Percentiles rank a stretch among this genome's conserved stretches.
These are phyloP conservation scores for Cryptosporidium bovis DNA, from an alignment of 169 alveolate genomes.

Conservation along the genomic window DNA sequence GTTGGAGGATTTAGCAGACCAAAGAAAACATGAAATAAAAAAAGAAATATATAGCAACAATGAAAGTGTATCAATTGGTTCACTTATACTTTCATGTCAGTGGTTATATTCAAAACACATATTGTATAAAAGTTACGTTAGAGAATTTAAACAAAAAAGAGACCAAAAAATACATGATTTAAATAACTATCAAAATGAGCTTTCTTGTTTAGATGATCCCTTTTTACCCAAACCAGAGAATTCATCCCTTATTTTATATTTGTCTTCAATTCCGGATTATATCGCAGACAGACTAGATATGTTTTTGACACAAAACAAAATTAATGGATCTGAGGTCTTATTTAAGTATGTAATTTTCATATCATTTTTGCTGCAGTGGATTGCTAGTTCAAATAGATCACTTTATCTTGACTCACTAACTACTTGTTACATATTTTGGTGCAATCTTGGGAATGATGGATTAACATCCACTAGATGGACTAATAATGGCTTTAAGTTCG, in stretches of 20 bases:
- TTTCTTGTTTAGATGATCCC: slow-evolving; percentile 53
- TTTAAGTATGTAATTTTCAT: slow-evolving; percentile 57
- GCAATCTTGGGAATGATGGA: slow-evolving; percentile 56
- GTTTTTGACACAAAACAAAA: slow-evolving; percentile 34
- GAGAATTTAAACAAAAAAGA: slow-evolving; percentile 64
- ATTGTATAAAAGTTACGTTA: slow-evolving; percentile 47
- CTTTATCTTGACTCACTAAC: slow-evolving; percentile 47
- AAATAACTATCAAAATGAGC: slow-evolving; percentile 46
- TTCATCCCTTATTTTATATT: slow-evolving; percentile 7
- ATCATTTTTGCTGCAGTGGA: slow-evolving; percentile 66
- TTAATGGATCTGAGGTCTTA: slow-evolving; percentile 31
- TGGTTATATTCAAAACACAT: slow-evolving; percentile 64
- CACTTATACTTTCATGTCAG: slow-evolving; percentile 51
- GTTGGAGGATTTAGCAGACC: slow-evolving; percentile 69
- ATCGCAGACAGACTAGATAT: slow-evolving; percentile 39
- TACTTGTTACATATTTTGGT: slow-evolving; percentile 70
- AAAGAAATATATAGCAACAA: slow-evolving; percentile 35
- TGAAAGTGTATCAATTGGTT: slow-evolving; percentile 8
- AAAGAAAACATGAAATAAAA: slow-evolving; percentile 49
- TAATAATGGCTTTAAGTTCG: slow-evolving; percentile 23
- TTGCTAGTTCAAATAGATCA: slow-evolving; percentile 68
- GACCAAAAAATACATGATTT: slow-evolving; percentile 61
- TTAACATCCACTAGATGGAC: slow-evolving; percentile 58
- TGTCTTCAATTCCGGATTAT: slow-evolving; percentile 43
- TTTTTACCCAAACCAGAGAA: slow-evolving; percentile 35